A percentile compares a stretch with the other conserved stretches of the same genome.
These are phyloP conservation scores for Nyssa sinensis DNA, from an alignment of 148 eudicot genomes.

Conservation along the genomic window DNA sequence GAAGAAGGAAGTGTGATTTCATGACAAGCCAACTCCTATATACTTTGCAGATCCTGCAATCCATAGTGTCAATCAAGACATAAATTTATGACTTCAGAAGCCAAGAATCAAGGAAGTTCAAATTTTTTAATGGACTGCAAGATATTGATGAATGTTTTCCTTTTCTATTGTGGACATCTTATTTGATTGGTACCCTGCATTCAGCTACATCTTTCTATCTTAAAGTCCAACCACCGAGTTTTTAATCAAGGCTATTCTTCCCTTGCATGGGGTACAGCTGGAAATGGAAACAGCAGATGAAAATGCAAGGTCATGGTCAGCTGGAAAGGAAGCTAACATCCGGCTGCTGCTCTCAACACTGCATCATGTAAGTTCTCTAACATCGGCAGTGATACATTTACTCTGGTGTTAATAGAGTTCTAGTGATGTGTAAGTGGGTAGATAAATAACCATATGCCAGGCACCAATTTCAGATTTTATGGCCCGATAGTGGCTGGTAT, in stretches of 20 bases:
- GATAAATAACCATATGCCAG: neutral
- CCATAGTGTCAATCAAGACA: neutral
- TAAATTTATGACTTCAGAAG: no score
- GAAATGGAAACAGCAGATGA: constrained; percentile 36
- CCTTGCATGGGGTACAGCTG: constrained; percentile 13
- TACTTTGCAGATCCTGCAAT: neutral
- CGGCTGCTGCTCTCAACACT: constrained; percentile 47
- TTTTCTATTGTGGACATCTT: neutral
- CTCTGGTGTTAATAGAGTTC: neutral
- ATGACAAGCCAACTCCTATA: no score
- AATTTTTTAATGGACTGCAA: no score
- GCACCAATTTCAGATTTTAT: constrained; percentile 35
- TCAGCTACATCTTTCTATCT: neutral
- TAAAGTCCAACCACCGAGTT: neutral
- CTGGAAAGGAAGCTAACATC: constrained; percentile 44
- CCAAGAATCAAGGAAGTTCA: no score
- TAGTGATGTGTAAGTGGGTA: neutral
- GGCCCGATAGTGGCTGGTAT: constrained; percentile 56
- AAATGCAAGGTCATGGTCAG: constrained; percentile 38
- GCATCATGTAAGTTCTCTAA: constrained; percentile 41
- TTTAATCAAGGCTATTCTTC: neutral
- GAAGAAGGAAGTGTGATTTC: no score
- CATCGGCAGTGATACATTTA: neutral
- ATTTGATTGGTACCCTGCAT: neutral
- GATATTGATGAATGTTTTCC: no score